These are phyloP conservation scores for Mrakia gelida DNA, from an alignment of 768 basidiomycete species.

Conservation along the genomic window DNA sequence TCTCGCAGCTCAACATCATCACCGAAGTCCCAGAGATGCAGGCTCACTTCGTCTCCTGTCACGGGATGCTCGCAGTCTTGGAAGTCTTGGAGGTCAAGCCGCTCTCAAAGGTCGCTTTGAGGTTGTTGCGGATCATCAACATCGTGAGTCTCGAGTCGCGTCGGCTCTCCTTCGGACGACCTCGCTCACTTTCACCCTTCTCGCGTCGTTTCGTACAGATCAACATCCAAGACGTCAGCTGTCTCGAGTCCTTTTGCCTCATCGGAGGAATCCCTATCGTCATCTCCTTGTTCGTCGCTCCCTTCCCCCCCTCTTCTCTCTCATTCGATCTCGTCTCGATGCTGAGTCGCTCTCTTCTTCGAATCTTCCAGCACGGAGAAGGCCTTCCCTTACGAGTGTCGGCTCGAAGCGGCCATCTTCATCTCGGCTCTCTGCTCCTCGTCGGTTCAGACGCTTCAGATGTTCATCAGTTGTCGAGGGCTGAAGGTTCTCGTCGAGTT, in stretches of 20 bases:
- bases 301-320: not conserved
- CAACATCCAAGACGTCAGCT: slow-evolving; percentile 65
- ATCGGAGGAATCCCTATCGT: slow-evolving; percentile 85
- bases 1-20: slow-evolving; percentile 59
- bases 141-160: slow-evolving; percentile 53
- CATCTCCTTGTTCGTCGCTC: slow-evolving; percentile 59
- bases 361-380: slow-evolving; percentile 61
- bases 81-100: slow-evolving; percentile 86
- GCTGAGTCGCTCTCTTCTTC: not conserved
- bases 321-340: not conserved
- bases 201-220: slow-evolving; percentile 44
- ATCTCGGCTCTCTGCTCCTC: slow-evolving; percentile 87
- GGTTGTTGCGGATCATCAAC: slow-evolving; percentile 83
- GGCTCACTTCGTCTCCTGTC: slow-evolving; percentile 78
- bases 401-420: slow-evolving; percentile 91
- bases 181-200: not conserved
- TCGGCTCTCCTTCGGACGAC: not conserved
- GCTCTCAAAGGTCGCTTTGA: slow-evolving; percentile 77
- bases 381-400: slow-evolving; percentile 85
- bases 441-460: slow-evolving; percentile 88
- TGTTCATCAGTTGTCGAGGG: slow-evolving; percentile 96
- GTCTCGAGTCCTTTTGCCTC: slow-evolving; percentile 91
- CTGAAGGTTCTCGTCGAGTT: slow-evolving; percentile 91
- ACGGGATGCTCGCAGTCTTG: slow-evolving; percentile 90
- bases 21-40: slow-evolving; percentile 80